These are phyloP conservation scores for Sporobolomyces roseus DNA, from an alignment of 768 basidiomycete species.

Conservation along the genomic window DNA sequence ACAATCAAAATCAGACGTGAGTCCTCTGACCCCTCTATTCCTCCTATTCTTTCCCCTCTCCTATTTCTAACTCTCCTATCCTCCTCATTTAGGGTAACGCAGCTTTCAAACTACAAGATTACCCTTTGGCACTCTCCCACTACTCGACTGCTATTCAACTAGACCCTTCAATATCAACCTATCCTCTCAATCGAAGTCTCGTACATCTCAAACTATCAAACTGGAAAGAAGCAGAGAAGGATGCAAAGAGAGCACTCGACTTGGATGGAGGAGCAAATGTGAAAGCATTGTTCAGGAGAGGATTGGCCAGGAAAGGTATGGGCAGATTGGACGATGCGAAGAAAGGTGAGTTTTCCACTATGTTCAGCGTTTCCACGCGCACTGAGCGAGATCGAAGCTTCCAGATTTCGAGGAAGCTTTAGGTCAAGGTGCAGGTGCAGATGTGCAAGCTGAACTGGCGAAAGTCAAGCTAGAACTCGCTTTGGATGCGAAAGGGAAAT, in stretches of 20 bases:
- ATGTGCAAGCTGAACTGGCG: slow-evolving; percentile 25
- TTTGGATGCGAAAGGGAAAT: background rate
- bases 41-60: background rate
- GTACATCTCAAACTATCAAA: slow-evolving; percentile 83
- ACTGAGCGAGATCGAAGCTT: too few relatives aligned
- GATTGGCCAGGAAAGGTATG: slow-evolving; percentile 48
- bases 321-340: slow-evolving; percentile 11
- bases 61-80: background rate
- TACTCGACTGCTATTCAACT: slow-evolving; percentile 76
- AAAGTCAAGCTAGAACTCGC: background rate
- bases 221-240: slow-evolving; percentile 47
- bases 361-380: too few relatives aligned
- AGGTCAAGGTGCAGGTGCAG: slow-evolving; percentile 19
- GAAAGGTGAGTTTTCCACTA: slow-evolving; percentile 13
- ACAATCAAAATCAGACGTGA: slow-evolving; percentile 15
- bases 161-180: slow-evolving; percentile 68
- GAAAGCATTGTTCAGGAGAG: slow-evolving; percentile 51
- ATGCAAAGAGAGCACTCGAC: slow-evolving; percentile 46
- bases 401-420: slow-evolving; percentile 30
- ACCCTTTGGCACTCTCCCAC: slow-evolving; percentile 72
- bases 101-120: slow-evolving; percentile 78
- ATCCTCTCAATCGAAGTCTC: slow-evolving; percentile 80
- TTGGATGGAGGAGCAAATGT: slow-evolving; percentile 46
- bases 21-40: background rate
- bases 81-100: slow-evolving; percentile 65